Conservation (phyloP, 1,284 basidiomycete species). For the Boletellus dicymbophilus region DNA sequence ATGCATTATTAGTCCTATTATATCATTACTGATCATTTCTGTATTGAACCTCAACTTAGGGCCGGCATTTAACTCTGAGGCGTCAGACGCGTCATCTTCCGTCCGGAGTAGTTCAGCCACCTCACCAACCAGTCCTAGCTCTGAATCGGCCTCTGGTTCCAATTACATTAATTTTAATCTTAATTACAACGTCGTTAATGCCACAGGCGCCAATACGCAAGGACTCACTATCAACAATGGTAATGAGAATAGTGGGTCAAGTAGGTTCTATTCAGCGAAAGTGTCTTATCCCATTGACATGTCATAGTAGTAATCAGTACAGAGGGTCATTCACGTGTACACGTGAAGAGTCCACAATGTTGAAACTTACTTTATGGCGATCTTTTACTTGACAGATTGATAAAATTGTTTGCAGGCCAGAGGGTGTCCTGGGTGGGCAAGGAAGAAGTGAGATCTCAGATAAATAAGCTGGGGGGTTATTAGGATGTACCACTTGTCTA, state of each 20-base stretch:
- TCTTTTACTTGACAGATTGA: no score
- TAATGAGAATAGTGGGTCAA: constrained; percentile 5
- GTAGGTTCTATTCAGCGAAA: constrained; percentile 3
- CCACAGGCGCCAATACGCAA: background rate
- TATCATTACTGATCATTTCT: background rate
- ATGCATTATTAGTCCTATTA: no score
- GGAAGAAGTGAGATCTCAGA: no score
- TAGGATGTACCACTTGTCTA: no score
- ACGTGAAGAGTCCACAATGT: no score
- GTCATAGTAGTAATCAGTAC: no score
- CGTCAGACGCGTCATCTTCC: background rate
- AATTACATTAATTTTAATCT: background rate
- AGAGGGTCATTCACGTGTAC: no score
- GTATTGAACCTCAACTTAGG: background rate
- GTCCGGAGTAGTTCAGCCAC: background rate
- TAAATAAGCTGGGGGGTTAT: no score
- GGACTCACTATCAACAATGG: constrained; percentile 15
- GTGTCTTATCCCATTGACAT: no score
- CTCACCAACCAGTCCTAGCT: constrained; percentile 6
- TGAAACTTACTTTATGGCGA: no score
- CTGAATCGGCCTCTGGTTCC: constrained; percentile 1
- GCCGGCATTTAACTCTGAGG: background rate
- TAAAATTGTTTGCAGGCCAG: no score
- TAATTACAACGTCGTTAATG: constrained; percentile 7
- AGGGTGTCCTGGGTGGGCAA: no score